phyloP scores from a whole-genome alignment of 75 land plant genomes.

The Selaginella moellendorffii region DNA sequence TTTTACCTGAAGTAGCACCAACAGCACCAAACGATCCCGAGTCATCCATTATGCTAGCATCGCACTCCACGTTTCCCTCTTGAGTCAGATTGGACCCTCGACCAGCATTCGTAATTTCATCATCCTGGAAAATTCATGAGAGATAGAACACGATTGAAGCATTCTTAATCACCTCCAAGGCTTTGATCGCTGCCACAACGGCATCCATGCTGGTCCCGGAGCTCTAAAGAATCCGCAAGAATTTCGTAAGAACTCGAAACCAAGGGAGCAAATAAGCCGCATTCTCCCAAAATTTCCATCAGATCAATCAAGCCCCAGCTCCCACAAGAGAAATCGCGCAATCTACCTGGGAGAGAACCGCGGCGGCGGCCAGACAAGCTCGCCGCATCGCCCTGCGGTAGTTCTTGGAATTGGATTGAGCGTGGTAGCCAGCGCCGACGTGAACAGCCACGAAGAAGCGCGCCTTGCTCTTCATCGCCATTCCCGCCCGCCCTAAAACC shows the following conservation, averaged over 20 bases:
- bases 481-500: not conserved
- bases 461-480: not conserved
- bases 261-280: not conserved
- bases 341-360: constrained; percentile 49
- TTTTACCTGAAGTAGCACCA: constrained; percentile 79
- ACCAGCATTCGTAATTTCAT: constrained; percentile 89
- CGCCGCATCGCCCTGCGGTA: constrained; percentile 62
- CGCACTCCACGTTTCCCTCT: constrained; percentile 90
- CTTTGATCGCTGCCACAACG: constrained; percentile 77
- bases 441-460: constrained; percentile 88
- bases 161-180: constrained; percentile 50
- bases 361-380: constrained; percentile 83
- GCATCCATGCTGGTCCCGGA: constrained; percentile 63
- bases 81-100: constrained; percentile 90
- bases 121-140: constrained; percentile 36
- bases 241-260: too few species aligned
- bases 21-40: constrained; percentile 94
- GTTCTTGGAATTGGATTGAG: constrained; percentile 51
- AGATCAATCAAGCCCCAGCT: not conserved
- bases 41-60: constrained; percentile 97
- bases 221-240: too few species aligned
- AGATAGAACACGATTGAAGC: not conserved
- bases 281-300: constrained; percentile 4
- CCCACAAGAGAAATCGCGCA: not conserved
- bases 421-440: constrained; percentile 90